A percentile compares a stretch with the other conserved stretches of the same genome.
These are phyloP conservation scores for Blastobotrys arbuscula DNA, from an alignment of 1,139 yeast species.

Conservation along the genomic window DNA sequence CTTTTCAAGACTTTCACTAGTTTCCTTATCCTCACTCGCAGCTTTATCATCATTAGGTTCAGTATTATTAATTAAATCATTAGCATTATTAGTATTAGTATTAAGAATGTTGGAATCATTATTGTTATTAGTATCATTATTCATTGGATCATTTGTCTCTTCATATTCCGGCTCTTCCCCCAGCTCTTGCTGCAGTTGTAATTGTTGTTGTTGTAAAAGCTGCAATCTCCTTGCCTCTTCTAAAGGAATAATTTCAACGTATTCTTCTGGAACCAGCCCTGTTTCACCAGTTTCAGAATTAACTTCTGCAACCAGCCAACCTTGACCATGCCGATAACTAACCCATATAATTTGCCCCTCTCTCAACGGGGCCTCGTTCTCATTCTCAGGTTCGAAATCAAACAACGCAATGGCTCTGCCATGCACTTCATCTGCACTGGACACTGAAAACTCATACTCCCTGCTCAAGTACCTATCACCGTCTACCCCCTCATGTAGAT, in stretches of 20 bases:
- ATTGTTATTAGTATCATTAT: conserved; percentile 8
- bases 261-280: conserved; percentile 94
- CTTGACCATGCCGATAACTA: conserved; percentile 91
- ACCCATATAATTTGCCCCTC: conserved; percentile 87
- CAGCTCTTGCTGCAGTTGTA: neutral
- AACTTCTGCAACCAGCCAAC: conserved; percentile 89
- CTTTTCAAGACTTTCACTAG: neutral
- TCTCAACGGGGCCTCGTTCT: conserved; percentile 71
- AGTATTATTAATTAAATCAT: neutral
- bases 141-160: neutral
- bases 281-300: conserved; percentile 74
- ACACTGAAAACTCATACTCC: conserved; percentile 32
- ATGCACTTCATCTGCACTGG: conserved; percentile 41
- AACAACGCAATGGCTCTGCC: conserved; percentile 78
- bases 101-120: conserved; percentile 7
- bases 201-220: conserved; percentile 14
- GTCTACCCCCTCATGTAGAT: conserved; percentile 10
- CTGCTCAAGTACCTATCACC: conserved; percentile 31
- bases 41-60: neutral
- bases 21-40: neutral
- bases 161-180: conserved; percentile 2
- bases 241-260: conserved; percentile 54
- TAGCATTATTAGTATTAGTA: neutral
- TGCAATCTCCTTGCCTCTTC: conserved; percentile 22
- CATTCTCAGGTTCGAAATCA: conserved; percentile 89